These are phyloP conservation scores for Lentinula aciculospora DNA, from an alignment of 768 basidiomycete species.

Conservation along the genomic window DNA sequence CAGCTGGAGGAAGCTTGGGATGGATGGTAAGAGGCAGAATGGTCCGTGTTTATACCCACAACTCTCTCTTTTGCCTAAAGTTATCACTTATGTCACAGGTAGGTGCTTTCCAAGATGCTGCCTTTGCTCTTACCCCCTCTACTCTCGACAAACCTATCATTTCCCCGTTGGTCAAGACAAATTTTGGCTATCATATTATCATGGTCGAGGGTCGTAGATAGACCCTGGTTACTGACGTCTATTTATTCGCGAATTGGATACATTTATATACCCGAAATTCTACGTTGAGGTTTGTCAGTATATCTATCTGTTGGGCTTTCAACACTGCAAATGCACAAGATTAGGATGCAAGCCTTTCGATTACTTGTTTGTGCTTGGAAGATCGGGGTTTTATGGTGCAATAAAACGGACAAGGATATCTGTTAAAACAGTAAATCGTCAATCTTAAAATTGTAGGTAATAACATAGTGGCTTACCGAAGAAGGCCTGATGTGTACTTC, in stretches of 20 bases:
- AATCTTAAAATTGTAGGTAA: neutral
- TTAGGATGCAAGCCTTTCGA: neutral
- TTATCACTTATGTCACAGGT: slow-evolving; percentile 1
- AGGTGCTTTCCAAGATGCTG: slow-evolving; percentile 85
- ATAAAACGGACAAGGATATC: neutral
- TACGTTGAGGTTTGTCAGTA: too few species aligned
- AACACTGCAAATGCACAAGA: too few species aligned
- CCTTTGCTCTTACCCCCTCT: slow-evolving; percentile 75
- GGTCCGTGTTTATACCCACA: slow-evolving; percentile 38
- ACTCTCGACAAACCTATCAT: slow-evolving; percentile 72
- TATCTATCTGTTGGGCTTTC: too few species aligned
- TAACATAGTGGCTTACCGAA: neutral
- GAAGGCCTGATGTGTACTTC: slow-evolving; percentile 4
- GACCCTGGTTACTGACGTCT: neutral
- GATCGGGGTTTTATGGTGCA: neutral
- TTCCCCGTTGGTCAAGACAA: slow-evolving; percentile 76
- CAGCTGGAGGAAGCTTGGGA: slow-evolving; percentile 81
- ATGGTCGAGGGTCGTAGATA: slow-evolving; percentile 83
- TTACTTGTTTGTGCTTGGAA: neutral
- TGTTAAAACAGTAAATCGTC: neutral
- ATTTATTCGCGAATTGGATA: neutral
- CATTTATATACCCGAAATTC: too few species aligned
- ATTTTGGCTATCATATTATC: slow-evolving; percentile 84
- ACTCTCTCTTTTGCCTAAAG: neutral
- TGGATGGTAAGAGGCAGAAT: slow-evolving; percentile 87